A percentile compares a stretch with the other conserved stretches of the same genome.
Evolutionary conservation across 805 yeast genomes (phyloP).

Genomic region (Wickerhamiella dianesei): DNA sequence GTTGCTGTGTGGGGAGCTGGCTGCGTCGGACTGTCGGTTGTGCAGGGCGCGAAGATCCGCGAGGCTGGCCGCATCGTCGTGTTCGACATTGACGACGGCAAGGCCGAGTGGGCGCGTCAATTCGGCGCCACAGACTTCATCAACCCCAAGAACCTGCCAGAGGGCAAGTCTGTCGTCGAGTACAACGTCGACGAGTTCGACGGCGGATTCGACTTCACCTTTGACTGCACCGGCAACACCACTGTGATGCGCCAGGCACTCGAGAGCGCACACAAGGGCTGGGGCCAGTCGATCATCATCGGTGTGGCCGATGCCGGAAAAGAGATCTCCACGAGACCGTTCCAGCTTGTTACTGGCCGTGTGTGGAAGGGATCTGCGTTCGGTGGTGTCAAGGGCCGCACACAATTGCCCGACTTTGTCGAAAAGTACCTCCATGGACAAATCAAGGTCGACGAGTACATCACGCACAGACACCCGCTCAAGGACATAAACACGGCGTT

Average conservation of each 20-base stretch:
- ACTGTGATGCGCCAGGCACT: constrained; percentile 90
- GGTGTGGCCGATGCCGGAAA: constrained; percentile 99
- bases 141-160: constrained; percentile 56
- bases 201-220: constrained; percentile 93
- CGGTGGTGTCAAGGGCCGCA: constrained; percentile 96
- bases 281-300: constrained; percentile 92
- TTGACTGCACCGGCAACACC: constrained; percentile 96
- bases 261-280: constrained; percentile 96
- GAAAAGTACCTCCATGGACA: constrained; percentile 70
- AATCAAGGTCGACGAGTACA: constrained; percentile 85
- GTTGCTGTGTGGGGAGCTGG: constrained; percentile 98
- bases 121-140: constrained; percentile 95
- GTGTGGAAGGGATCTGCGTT: constrained; percentile 99
- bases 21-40: constrained; percentile 89
- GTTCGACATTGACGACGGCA: constrained; percentile 73
- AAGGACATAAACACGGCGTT: constrained; percentile 75
- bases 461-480: constrained; percentile 77
- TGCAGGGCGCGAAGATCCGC: constrained; percentile 83
- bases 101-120: constrained; percentile 70
- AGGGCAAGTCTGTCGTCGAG: constrained; percentile 59
- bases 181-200: constrained; percentile 72
- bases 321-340: constrained; percentile 93
- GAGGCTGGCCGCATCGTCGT: constrained; percentile 69
- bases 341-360: constrained; percentile 97
- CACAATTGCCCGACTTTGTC: constrained; percentile 85